Percentiles rank a stretch among this genome's conserved stretches.
Evolutionary conservation across 129 eudicot species (phyloP).

Genomic region (Artemisia tridentata): DNA sequence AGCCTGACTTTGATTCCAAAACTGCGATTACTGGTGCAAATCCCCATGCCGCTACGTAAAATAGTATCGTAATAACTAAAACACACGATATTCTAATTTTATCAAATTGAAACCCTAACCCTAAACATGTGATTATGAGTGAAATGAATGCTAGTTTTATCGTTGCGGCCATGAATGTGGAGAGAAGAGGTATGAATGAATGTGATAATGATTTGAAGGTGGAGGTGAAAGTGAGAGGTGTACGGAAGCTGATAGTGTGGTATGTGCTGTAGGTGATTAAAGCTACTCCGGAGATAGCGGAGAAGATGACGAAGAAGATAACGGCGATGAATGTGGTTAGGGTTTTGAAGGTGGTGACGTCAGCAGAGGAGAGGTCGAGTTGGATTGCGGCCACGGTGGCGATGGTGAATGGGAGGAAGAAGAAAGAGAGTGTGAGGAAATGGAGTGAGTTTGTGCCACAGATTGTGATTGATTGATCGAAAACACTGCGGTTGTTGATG

Average conservation of each 20-base stretch:
- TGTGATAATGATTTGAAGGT: neutral
- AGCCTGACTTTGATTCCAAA: neutral
- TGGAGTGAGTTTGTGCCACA: neutral
- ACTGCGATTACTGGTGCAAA: neutral
- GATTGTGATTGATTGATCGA: neutral
- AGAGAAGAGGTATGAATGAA: neutral
- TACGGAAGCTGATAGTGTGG: neutral
- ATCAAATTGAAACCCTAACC: neutral
- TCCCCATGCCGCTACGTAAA: neutral
- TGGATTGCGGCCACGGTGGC: neutral
- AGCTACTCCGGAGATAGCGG: neutral
- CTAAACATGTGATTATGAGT: neutral
- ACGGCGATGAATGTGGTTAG: neutral
- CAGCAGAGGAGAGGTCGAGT: neutral
- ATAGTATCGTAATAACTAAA: neutral
- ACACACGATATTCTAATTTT: neutral
- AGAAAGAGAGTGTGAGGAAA: neutral
- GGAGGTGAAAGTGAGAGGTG: neutral
- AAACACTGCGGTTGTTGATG: neutral
- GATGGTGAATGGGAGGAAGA: neutral
- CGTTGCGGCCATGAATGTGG: neutral
- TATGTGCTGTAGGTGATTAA: neutral
- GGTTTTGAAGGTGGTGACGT: neutral
- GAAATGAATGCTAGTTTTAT: neutral
- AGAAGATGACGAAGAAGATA: neutral